These are phyloP conservation scores for Podospora pseudopauciseta DNA, from an alignment of 495 filamentous ascomycete species.

Conservation along the genomic window DNA sequence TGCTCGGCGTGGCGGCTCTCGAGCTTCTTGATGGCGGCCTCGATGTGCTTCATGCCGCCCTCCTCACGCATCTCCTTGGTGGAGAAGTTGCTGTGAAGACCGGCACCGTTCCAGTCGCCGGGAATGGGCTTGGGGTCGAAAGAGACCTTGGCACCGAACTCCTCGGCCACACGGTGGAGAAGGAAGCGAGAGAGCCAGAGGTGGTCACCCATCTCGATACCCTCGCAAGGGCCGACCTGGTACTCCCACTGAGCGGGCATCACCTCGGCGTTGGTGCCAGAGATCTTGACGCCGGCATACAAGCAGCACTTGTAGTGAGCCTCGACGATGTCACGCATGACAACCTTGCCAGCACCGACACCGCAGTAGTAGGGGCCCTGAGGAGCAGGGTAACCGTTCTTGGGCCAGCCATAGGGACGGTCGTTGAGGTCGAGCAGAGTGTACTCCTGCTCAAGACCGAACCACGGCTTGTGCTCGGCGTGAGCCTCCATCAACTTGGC, in stretches of 20 bases:
- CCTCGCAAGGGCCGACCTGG: conserved; percentile 92
- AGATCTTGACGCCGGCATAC: conserved; percentile 88
- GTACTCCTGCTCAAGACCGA: conserved; percentile 93
- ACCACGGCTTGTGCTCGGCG: conserved; percentile 83
- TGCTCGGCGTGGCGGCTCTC: conserved; percentile 87
- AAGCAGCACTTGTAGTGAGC: conserved; percentile 97
- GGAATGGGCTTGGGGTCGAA: conserved; percentile 98
- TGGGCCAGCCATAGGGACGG: conserved; percentile 94
- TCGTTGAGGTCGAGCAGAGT: conserved; percentile 69
- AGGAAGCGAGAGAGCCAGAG: conserved; percentile 97
- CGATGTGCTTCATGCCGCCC: conserved; percentile 91
- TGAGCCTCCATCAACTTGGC: conserved; percentile 82
- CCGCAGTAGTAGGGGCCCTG: conserved; percentile 99
- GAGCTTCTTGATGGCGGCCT: conserved; percentile 63
- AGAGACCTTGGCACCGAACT: conserved; percentile 94
- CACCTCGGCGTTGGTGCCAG: conserved; percentile 98
- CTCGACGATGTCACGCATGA: conserved; percentile 97
- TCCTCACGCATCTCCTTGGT: conserved; percentile 81
- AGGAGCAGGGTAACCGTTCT: conserved; percentile 75
- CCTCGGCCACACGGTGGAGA: conserved; percentile 92
- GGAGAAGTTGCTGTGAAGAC: conserved; percentile 93
- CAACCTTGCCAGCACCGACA: conserved; percentile 95
- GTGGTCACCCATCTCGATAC: conserved; percentile 93
- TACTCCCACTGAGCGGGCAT: conserved; percentile 95
- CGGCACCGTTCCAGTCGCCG: conserved; percentile 99